Conservation (phyloP, 306 rosid species). For the Boehmeria nivea region DNA sequence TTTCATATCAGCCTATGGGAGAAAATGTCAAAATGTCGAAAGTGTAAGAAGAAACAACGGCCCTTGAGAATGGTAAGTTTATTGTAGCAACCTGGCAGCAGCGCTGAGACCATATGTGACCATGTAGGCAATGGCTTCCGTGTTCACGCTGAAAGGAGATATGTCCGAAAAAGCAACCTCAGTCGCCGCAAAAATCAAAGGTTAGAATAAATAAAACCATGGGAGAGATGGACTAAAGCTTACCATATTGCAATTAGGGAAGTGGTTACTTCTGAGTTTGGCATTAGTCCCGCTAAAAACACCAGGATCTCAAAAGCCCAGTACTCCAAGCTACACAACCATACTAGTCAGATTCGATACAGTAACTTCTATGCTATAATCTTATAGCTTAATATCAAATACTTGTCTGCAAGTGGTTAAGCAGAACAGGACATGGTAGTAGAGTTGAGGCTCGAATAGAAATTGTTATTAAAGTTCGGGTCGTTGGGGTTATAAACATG, state of each 20-base stretch:
- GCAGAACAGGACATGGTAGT: too few relatives aligned
- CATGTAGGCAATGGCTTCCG: constrained; percentile 63
- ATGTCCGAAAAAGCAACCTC: background rate
- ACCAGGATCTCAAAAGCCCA: constrained; percentile 90
- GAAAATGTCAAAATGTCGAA: too few relatives aligned
- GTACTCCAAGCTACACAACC: constrained; percentile 62
- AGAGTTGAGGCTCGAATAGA: too few relatives aligned
- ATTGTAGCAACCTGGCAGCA: constrained; percentile 54
- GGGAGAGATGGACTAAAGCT: constrained; percentile 17
- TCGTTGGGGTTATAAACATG: too few relatives aligned
- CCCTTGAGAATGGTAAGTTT: background rate
- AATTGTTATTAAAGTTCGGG: too few relatives aligned
- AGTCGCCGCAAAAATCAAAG: background rate
- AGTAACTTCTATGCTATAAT: too few relatives aligned
- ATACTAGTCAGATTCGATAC: background rate
- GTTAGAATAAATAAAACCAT: background rate
- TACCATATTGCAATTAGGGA: constrained; percentile 85
- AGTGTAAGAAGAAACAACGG: background rate
- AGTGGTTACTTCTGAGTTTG: constrained; percentile 55
- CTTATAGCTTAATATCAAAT: too few relatives aligned
- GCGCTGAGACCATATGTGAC: constrained; percentile 74
- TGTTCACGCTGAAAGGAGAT: constrained; percentile 46
- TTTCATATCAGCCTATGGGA: constrained; percentile 9
- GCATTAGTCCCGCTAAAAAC: constrained; percentile 69
- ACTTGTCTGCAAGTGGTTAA: too few relatives aligned